Evolutionary conservation across 306 rosid genomes (phyloP).

Genomic region (Geum urbanum): DNA sequence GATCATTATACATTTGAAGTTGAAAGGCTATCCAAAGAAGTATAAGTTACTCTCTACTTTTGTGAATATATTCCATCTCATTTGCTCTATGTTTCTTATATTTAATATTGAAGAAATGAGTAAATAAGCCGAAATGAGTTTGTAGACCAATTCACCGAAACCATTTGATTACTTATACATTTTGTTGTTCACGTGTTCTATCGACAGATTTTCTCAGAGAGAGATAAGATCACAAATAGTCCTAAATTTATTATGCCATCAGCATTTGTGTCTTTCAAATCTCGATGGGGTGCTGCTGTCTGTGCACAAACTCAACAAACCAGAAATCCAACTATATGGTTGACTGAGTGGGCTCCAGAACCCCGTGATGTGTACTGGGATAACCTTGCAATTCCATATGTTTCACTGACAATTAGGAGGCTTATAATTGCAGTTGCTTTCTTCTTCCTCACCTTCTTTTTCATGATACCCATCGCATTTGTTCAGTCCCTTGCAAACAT

Average conservation of each 20-base stretch:
- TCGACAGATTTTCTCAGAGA: conserved; percentile 68
- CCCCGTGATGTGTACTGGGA: conserved; percentile 95
- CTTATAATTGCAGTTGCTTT: conserved; percentile 80
- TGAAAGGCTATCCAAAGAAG: conserved; percentile 56
- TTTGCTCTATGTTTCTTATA: neutral
- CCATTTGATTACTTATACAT: neutral
- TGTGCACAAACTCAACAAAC: conserved; percentile 93
- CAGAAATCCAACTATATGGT: conserved; percentile 86
- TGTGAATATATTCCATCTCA: neutral
- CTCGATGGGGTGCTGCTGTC: conserved; percentile 96
- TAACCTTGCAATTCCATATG: conserved; percentile 89
- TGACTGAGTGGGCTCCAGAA: conserved; percentile 98
- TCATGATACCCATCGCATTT: conserved; percentile 95
- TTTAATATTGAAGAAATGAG: neutral
- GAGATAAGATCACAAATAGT: conserved; percentile 43
- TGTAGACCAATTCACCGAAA: neutral
- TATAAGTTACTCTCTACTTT: conserved; percentile 5
- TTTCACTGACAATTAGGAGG: conserved; percentile 80
- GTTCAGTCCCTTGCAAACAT: conserved; percentile 95
- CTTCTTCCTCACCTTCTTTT: conserved; percentile 69
- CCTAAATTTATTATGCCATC: conserved; percentile 73
- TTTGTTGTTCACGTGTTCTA: conserved; percentile 12
- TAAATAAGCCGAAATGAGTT: neutral
- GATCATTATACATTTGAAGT: conserved; percentile 56
- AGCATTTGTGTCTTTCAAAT: conserved; percentile 85